Percentiles rank a stretch among this genome's conserved stretches.
phyloP scores from a whole-genome alignment of 176 grass and related monocot species.

The Oryza brachyantha region DNA sequence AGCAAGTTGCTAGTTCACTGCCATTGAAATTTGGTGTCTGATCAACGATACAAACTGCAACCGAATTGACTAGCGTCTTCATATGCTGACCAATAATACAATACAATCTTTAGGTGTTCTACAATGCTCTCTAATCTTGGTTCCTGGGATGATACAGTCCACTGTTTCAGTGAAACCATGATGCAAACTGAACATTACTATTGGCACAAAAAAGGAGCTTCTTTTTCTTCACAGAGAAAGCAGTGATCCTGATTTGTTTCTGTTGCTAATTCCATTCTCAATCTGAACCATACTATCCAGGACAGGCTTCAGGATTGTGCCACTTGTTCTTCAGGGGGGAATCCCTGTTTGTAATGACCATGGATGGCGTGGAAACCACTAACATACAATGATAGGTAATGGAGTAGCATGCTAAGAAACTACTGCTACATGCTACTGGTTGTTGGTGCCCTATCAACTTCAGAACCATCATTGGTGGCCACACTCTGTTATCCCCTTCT shows the following conservation, averaged over 20 bases:
- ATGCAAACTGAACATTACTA: background rate
- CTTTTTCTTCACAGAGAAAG: background rate
- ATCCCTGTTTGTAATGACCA: background rate
- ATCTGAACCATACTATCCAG: background rate
- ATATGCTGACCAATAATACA: background rate
- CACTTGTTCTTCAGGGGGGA: slow-evolving; percentile 2
- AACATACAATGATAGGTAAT: slow-evolving; percentile 23
- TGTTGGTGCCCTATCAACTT: slow-evolving; percentile 28
- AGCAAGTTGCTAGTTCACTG: background rate
- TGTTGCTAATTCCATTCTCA: background rate
- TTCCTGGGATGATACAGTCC: background rate
- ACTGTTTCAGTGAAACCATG: background rate
- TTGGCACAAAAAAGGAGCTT: background rate
- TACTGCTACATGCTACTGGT: background rate
- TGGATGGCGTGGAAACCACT: slow-evolving; percentile 44
- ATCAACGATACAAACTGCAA: background rate
- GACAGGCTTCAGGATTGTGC: background rate
- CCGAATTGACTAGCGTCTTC: background rate
- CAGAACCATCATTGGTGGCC: slow-evolving; percentile 16
- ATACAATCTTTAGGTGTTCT: too few relatives aligned
- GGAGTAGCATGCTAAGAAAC: slow-evolving; percentile 21
- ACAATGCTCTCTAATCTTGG: too few relatives aligned
- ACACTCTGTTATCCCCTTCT: slow-evolving; percentile 8
- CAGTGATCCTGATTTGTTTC: background rate
- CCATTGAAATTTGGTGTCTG: background rate